phyloP scores from a whole-genome alignment of 2,329 filamentous ascomycete genomes.

The Alternaria sp. region DNA sequence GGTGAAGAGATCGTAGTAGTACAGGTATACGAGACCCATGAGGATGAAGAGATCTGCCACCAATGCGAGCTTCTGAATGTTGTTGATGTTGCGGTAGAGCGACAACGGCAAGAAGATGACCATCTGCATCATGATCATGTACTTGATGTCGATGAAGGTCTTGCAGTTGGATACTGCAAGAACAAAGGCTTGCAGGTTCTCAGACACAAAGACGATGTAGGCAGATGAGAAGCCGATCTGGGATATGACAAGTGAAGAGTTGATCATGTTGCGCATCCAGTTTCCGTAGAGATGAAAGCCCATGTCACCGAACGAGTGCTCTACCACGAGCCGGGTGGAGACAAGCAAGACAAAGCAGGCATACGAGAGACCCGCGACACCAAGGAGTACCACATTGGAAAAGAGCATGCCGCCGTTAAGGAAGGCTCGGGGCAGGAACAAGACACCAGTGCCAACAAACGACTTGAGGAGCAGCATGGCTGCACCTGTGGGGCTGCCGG shows the following conservation, averaged over 20 bases:
- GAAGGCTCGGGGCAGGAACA: constrained; percentile 92
- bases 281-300: constrained; percentile 89
- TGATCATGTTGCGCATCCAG: constrained; percentile 86
- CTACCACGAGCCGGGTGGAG: constrained; percentile 80
- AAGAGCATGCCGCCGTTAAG: constrained; percentile 98
- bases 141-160: constrained; percentile 83
- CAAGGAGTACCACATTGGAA: constrained; percentile 87
- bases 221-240: constrained; percentile 94
- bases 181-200: constrained; percentile 95
- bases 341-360: constrained; percentile 97
- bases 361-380: constrained; percentile 86
- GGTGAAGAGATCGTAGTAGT: constrained; percentile 92
- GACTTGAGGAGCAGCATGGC: constrained; percentile 90
- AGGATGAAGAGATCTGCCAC: constrained; percentile 95
- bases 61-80: constrained; percentile 92
- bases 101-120: constrained; percentile 94
- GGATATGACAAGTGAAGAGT: constrained; percentile 90
- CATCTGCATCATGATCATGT: constrained; percentile 93
- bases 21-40: constrained; percentile 88
- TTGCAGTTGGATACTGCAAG: constrained; percentile 88
- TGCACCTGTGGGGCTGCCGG: constrained; percentile 79
- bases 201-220: constrained; percentile 95
- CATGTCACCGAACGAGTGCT: constrained; percentile 97
- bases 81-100: constrained; percentile 93
- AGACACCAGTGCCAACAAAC: constrained; percentile 93